phyloP scores from a whole-genome alignment of 176 grass and related monocot species.

The Microstegium vimineum region DNA sequence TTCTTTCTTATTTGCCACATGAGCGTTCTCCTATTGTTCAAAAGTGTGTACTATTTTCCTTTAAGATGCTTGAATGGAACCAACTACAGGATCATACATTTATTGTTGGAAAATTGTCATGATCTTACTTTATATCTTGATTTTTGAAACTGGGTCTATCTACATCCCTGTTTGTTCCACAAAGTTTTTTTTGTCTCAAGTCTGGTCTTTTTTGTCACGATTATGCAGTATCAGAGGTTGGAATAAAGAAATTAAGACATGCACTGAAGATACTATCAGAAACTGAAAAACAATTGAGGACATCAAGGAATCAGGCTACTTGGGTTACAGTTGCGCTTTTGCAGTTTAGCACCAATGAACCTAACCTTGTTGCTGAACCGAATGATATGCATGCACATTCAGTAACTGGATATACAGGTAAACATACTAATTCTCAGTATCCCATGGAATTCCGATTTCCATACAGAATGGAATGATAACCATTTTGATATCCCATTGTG shows the following conservation, averaged over 20 bases:
- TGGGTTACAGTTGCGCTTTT: constrained; percentile 99
- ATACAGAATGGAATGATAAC: not conserved
- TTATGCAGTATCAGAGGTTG: constrained; percentile 66
- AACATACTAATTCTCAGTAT: not conserved
- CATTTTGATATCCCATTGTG: constrained; percentile 18
- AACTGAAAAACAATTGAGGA: constrained; percentile 92
- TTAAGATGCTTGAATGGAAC: not conserved
- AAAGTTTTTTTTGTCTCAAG: constrained; percentile 5
- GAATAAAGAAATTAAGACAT: constrained; percentile 87
- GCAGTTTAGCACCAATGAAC: constrained; percentile 76
- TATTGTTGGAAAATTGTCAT: not conserved
- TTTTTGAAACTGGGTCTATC: not conserved
- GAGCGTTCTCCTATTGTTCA: not conserved
- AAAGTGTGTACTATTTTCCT: not conserved
- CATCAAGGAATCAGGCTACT: constrained; percentile 95
- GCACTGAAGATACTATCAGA: constrained; percentile 93
- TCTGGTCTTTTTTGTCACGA: not conserved
- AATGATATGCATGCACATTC: constrained; percentile 51
- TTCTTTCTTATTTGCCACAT: not conserved
- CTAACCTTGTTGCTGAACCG: constrained; percentile 52
- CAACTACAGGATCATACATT: not conserved
- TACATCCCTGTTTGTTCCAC: not conserved
- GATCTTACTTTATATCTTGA: not conserved
- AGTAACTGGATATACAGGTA: constrained; percentile 76
- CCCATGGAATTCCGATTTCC: not conserved